These are phyloP conservation scores for Myrica gale DNA, from an alignment of 306 rosid genomes.

Conservation along the genomic window DNA sequence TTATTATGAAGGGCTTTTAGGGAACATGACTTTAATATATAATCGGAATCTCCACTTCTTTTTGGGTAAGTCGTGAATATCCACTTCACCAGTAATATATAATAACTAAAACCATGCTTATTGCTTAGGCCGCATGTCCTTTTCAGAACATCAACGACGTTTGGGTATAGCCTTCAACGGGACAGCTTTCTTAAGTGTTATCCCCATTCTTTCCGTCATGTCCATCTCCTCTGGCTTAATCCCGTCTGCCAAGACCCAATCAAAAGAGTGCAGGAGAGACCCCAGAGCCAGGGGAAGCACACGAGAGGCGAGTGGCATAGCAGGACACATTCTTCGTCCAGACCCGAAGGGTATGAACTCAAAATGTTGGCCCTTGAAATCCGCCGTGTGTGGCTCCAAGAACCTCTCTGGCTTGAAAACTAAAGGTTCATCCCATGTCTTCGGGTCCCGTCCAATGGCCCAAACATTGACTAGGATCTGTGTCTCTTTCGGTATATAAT, in stretches of 20 bases:
- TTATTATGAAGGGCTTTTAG: no score
- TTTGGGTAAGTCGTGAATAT: no score
- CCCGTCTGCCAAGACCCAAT: conserved; percentile 66
- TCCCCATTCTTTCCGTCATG: conserved; percentile 82
- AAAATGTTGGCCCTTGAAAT: conserved; percentile 69
- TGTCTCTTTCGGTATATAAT: conserved; percentile 60
- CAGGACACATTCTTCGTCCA: conserved; percentile 84
- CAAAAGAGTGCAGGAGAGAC: conserved; percentile 56
- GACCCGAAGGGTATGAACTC: conserved; percentile 86
- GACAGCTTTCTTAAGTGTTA: conserved; percentile 51
- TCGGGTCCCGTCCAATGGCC: conserved; percentile 85
- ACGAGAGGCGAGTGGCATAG: conserved; percentile 69
- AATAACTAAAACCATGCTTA: no score
- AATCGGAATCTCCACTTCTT: no score
- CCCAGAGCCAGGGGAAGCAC: conserved; percentile 79
- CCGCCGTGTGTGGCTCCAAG: conserved; percentile 37
- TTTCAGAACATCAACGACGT: no score
- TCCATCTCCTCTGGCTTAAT: conserved; percentile 62
- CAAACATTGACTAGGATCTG: conserved; percentile 78
- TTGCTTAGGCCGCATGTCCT: no score
- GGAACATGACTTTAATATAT: no score
- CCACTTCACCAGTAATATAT: no score
- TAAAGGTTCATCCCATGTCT: conserved; percentile 62
- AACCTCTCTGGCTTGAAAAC: conserved; percentile 78
- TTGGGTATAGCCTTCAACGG: no score